A percentile compares a stretch with the other conserved stretches of the same genome.
These are phyloP conservation scores for Cryptococcus sp. DNA, from an alignment of 1,284 basidiomycete species.

Conservation along the genomic window DNA sequence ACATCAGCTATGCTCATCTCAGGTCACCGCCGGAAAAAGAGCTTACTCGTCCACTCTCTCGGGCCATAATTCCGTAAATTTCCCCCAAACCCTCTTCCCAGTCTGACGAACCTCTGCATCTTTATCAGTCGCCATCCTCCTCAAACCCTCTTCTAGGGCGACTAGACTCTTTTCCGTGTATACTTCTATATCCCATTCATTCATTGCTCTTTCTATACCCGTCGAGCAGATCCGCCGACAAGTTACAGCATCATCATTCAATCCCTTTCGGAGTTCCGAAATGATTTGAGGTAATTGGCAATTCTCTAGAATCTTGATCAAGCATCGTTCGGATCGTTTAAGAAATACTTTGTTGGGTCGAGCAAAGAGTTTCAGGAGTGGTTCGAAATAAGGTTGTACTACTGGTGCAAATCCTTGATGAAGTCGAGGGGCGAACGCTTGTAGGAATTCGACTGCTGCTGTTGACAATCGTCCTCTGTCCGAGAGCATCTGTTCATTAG, in stretches of 20 bases:
- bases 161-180: slow-evolving; percentile 35
- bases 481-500: slow-evolving; percentile 46
- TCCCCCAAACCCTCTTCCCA: slow-evolving; percentile 48
- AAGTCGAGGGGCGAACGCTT: slow-evolving; percentile 51
- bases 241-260: slow-evolving; percentile 47
- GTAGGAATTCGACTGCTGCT: slow-evolving; percentile 49
- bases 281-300: slow-evolving; percentile 46
- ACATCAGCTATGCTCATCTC: neutral
- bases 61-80: slow-evolving; percentile 47
- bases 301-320: slow-evolving; percentile 48
- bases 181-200: slow-evolving; percentile 34
- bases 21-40: neutral
- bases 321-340: slow-evolving; percentile 49
- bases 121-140: slow-evolving; percentile 49
- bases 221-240: slow-evolving; percentile 37
- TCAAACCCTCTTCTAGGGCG: slow-evolving; percentile 47
- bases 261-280: slow-evolving; percentile 40
- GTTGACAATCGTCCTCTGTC: slow-evolving; percentile 52
- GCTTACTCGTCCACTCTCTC: slow-evolving; percentile 49
- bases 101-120: slow-evolving; percentile 50
- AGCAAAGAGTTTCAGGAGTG: slow-evolving; percentile 49
- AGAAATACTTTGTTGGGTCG: slow-evolving; percentile 53
- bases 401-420: slow-evolving; percentile 45
- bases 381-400: slow-evolving; percentile 49
- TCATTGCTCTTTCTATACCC: slow-evolving; percentile 28